Percentiles rank a stretch among this genome's conserved stretches.
Evolutionary conservation across 495 filamentous ascomycete species (phyloP).

Genomic region (Penicillium lividum): DNA sequence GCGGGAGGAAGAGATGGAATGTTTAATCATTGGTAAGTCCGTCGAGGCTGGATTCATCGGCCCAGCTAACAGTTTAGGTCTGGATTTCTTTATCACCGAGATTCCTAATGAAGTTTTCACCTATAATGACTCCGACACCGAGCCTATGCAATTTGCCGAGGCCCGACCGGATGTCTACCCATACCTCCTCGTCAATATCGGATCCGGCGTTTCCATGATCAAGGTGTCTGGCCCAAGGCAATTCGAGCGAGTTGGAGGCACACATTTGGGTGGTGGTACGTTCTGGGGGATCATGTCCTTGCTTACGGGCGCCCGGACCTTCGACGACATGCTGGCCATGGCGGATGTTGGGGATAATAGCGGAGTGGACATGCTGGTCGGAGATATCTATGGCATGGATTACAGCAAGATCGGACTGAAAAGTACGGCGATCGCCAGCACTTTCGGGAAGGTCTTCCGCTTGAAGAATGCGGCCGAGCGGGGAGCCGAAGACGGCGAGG

Average conservation of each 20-base stretch:
- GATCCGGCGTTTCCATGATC: conserved; percentile 98
- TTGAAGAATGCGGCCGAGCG: conserved; percentile 76
- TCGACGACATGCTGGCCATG: conserved; percentile 94
- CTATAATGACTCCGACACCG: conserved; percentile 80
- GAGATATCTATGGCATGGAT: conserved; percentile 95
- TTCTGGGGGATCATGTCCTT: conserved; percentile 93
- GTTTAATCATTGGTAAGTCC: conserved; percentile 79
- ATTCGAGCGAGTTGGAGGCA: conserved; percentile 89
- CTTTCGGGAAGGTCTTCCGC: conserved; percentile 93
- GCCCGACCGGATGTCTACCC: conserved; percentile 80
- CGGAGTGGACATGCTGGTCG: conserved; percentile 94
- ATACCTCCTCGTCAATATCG: conserved; percentile 97
- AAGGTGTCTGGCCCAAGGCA: conserved; percentile 88
- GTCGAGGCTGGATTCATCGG: neutral
- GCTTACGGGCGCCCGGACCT: conserved; percentile 83
- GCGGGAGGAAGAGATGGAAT: conserved; percentile 98
- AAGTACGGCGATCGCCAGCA: conserved; percentile 89
- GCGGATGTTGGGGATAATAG: conserved; percentile 92
- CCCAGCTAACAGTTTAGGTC: conserved; percentile 52
- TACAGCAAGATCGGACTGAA: conserved; percentile 95
- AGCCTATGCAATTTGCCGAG: conserved; percentile 83
- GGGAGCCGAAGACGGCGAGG: conserved; percentile 74
- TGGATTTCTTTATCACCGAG: conserved; percentile 98
- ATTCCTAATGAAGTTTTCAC: conserved; percentile 97
- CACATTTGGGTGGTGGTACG: conserved; percentile 91